phyloP scores from a whole-genome alignment of 179 eudicot genomes.

The Pouteria campechiana region DNA sequence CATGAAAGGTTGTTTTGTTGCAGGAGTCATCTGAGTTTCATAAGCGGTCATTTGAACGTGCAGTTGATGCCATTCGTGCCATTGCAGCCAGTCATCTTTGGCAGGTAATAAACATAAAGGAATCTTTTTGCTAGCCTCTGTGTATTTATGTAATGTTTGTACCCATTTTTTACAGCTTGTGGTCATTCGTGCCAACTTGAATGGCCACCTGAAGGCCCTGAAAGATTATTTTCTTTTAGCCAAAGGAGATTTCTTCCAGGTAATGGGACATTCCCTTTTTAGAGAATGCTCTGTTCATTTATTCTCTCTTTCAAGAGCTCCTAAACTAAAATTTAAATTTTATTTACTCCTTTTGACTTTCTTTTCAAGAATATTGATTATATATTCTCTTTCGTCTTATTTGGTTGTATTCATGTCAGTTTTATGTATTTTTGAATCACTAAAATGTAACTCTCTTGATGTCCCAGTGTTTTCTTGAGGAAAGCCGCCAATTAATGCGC shows the following conservation, averaged over 20 bases:
- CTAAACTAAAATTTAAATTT: too few relatives aligned
- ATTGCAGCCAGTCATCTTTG: conserved; percentile 97
- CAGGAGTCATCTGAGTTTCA: conserved; percentile 98
- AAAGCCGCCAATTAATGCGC: conserved; percentile 88
- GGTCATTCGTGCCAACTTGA: conserved; percentile 91
- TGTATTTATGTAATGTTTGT: conserved; percentile 7
- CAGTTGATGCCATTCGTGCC: conserved; percentile 76
- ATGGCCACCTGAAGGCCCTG: conserved; percentile 95
- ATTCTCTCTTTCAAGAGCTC: too few relatives aligned
- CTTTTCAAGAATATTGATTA: too few relatives aligned
- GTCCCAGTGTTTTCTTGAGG: conserved; percentile 86
- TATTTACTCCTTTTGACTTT: too few relatives aligned
- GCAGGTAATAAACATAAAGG: conserved; percentile 52
- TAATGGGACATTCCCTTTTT: too few relatives aligned
- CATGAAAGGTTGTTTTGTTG: conserved; percentile 1
- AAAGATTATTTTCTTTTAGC: conserved; percentile 96
- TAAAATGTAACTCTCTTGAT: too few relatives aligned
- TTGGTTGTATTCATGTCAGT: too few relatives aligned
- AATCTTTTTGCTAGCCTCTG: not conserved
- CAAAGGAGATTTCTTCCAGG: conserved; percentile 99
- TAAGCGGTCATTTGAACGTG: conserved; percentile 89
- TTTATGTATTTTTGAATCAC: too few relatives aligned
- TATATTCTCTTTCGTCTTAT: too few relatives aligned
- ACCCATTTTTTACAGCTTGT: conserved; percentile 60
- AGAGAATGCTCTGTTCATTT: too few relatives aligned